These are phyloP conservation scores for Lachnellula arida DNA, from an alignment of 2,329 filamentous ascomycete species.

Conservation along the genomic window DNA sequence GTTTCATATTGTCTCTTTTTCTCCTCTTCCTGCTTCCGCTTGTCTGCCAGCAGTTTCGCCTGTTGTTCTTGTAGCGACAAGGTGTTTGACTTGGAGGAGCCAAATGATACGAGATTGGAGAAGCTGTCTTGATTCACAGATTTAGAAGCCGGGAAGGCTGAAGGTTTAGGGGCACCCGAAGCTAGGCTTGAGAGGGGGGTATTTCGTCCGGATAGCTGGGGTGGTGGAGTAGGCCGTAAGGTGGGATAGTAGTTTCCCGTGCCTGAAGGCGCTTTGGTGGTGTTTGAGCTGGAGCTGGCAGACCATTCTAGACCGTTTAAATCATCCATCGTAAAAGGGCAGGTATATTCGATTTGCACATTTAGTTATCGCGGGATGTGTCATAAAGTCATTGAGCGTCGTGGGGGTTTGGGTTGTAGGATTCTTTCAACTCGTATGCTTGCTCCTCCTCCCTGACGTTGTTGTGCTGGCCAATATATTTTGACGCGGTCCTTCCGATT, in stretches of 20 bases:
- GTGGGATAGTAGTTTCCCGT: constrained; percentile 42
- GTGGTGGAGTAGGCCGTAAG: constrained; percentile 45
- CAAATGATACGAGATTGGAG: constrained; percentile 67
- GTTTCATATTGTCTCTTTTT: constrained; percentile 65
- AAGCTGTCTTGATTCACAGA: constrained; percentile 62
- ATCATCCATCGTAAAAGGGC: constrained; percentile 50
- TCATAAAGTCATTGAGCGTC: constrained; percentile 16
- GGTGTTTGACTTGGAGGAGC: constrained; percentile 56
- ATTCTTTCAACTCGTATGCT: too few species aligned
- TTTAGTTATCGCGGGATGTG: constrained; percentile 7
- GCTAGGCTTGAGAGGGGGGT: constrained; percentile 43
- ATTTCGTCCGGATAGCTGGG: constrained; percentile 49
- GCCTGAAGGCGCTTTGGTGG: constrained; percentile 41
- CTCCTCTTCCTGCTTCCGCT: constrained; percentile 68
- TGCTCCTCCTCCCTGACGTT: neutral
- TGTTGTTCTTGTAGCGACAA: constrained; percentile 76
- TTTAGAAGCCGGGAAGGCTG: constrained; percentile 38
- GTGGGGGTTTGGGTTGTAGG: neutral
- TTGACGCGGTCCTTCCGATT: neutral
- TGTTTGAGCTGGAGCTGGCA: constrained; percentile 31
- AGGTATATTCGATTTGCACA: constrained; percentile 4
- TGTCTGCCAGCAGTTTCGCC: constrained; percentile 60
- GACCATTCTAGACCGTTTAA: constrained; percentile 58
- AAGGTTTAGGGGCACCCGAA: constrained; percentile 36
- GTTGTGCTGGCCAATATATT: neutral